Percentiles rank a stretch among this genome's conserved stretches.
phyloP scores from a whole-genome alignment of 345 rosid genomes.

The Hibiscus trionum region DNA sequence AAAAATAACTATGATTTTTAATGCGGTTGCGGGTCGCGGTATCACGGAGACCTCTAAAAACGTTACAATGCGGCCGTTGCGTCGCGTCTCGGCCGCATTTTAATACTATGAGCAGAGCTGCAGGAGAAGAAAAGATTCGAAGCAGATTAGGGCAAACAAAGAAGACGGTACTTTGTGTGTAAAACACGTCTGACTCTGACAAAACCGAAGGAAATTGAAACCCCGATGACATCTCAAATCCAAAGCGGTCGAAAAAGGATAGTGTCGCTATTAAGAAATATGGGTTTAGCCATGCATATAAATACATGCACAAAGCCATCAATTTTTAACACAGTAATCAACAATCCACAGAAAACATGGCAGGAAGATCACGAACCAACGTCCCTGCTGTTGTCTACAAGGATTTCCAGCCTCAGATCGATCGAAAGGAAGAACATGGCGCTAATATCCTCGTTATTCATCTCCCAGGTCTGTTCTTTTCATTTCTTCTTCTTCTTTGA shows the following conservation, averaged over 20 bases:
- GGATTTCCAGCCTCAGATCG: background rate
- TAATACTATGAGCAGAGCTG: too few relatives aligned
- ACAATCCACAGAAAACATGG: background rate
- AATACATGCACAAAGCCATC: background rate
- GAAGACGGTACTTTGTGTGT: background rate
- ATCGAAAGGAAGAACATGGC: background rate
- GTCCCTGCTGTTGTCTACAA: background rate
- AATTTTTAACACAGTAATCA: background rate
- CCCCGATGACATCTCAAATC: background rate
- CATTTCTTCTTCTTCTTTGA: background rate
- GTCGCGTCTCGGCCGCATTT: too few relatives aligned
- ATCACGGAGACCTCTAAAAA: too few relatives aligned
- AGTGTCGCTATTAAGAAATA: constrained; percentile 4
- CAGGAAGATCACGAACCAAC: background rate
- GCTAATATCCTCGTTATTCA: background rate
- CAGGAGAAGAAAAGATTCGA: too few relatives aligned
- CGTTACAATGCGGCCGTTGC: too few relatives aligned
- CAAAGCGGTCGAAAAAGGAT: background rate
- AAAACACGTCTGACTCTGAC: background rate
- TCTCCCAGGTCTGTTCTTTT: background rate
- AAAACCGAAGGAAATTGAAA: background rate
- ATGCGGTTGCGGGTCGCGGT: too few relatives aligned
- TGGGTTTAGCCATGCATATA: background rate
- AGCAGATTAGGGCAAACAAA: too few relatives aligned
- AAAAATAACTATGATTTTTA: too few relatives aligned